Evolutionary conservation across 140 eudicot species (phyloP), one percentile per base, ranked within the genome.

Genomic region (Erigeron philadelphicus): DNA sequence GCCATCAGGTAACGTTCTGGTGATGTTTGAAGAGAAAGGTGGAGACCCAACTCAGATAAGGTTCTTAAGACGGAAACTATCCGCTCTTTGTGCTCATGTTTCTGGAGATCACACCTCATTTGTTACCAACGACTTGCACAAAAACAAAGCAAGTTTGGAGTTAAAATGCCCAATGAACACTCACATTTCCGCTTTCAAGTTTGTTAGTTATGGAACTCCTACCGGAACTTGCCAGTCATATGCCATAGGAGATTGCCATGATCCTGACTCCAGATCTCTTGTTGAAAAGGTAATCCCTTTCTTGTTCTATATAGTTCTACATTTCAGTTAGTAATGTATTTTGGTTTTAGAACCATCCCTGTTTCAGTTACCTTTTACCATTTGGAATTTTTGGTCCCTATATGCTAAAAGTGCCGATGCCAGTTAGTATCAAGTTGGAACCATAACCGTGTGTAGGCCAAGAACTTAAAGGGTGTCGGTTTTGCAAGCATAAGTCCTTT

Each of bases 201-300:
- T 90, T 83, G 97, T 86, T 67, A 90, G 97, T 68, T 90, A 84
- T 74, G 97, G 97, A 76, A 88, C 83, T 67, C 97, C 97, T 13
- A 72, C 56, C 7, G 97, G 97, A 5, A 68, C 84, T n/a, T 90
- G 97, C 65, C 86, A 86, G 21, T 85, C 93, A 31, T 90, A 75
- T 75, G 71, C 73, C 35, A 25, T 50, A 59, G 95, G 97, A 50
- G 84, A 86, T 49, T 91, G 97, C 82, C 95, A 86, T 79, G 91
- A 88, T 77, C 86, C 98, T 42, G 64, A 79, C 49, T 84, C 96
- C 59, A 75, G 72, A 38, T 78, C 86, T 50, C 50, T 78, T 56
- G 85, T 84, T 11, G 78, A 88, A 78, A 84, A 86, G 96, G 98
- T 84, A 73, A 55, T 38, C 57, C 17, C 25, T 72, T 41, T 64